Evolutionary conservation across 768 basidiomycete genomes (phyloP), one percentile per base, ranked within the genome.

Genomic region (Hygrophoropsis aurantiaca): DNA sequence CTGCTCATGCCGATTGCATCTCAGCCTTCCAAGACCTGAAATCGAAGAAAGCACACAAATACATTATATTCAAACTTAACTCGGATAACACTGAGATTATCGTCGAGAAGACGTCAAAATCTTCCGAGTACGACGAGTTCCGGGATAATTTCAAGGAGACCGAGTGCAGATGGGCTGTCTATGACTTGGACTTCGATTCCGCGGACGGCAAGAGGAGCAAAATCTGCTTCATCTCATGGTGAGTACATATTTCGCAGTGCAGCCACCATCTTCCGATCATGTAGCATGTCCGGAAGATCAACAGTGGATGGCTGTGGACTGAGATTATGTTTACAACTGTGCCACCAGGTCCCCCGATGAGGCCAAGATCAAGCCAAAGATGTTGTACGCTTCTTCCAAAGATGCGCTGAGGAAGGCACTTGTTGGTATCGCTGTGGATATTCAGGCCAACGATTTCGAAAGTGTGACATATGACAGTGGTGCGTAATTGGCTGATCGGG

Each of bases 301-400:
- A 38, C 16, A 6, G 27, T 13, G 6, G 13, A 6, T 3, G 11
- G 15, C 30, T 24, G 35, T n/a, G 30, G 6, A 23, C 36, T 40
- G 25, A 44, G 40, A 24, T 32, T 40, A 21, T 35, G 27, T 3
- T 47, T 20, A 15, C 23, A 9, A 25, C 11, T 34, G 27, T 39
- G 16, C 41, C 32, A 23, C 20, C 59, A 97, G 95, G 95, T 78
- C 84, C 16, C 94, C 95, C 53, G 92, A 94, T 59, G 69, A 66
- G 35, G 84, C 92, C 34, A 88, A 81, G 71, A 78, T 94, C 68
- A 93, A 88, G 72, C 75, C 81, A 62, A 97, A 94, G 84, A 97
- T 97, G 94, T 58, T 97, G 57, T 87, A 81, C 70, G 87, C 95
- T 3, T 85, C 91, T 15, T 97, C 94, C 44, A 85, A 82, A 62